Percentiles rank a stretch among this genome's conserved stretches.
These are phyloP conservation scores for Corrigiola litoralis DNA, from an alignment of 179 eudicot genomes.

Conservation along the genomic window DNA sequence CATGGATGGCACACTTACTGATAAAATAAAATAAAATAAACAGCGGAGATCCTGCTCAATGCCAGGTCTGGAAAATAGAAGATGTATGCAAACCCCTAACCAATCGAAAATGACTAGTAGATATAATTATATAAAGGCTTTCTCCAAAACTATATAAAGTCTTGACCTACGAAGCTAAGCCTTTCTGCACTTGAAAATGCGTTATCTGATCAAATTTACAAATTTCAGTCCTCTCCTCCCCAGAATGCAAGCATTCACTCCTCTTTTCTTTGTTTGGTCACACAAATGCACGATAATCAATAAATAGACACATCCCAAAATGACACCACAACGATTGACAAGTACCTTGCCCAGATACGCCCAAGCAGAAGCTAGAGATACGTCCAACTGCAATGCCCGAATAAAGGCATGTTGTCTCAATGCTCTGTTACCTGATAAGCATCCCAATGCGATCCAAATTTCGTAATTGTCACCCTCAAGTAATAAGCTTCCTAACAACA, in stretches of 20 bases:
- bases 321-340: not conserved
- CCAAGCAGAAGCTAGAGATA: constrained; percentile 97
- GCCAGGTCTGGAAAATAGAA: too few relatives aligned
- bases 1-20: too few relatives aligned
- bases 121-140: too few relatives aligned
- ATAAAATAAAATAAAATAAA: too few relatives aligned
- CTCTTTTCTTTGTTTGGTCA: not conserved
- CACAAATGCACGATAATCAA: not conserved
- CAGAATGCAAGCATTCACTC: not conserved
- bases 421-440: constrained; percentile 57
- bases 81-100: too few relatives aligned
- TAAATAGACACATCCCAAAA: not conserved
- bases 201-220: too few relatives aligned
- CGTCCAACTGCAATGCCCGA: constrained; percentile 80
- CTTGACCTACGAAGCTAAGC: too few relatives aligned
- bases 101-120: too few relatives aligned
- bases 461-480: constrained; percentile 83
- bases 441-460: constrained; percentile 90
- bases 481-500: constrained; percentile 81
- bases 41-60: too few relatives aligned
- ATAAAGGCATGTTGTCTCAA: constrained; percentile 90
- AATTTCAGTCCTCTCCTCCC: not conserved
- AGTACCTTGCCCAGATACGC: constrained; percentile 97
- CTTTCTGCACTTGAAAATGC: too few relatives aligned
- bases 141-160: too few relatives aligned